A percentile compares a stretch with the other conserved stretches of the same genome.
phyloP scores from a whole-genome alignment of 495 filamentous ascomycete species.

The Talaromyces wortmannii region DNA sequence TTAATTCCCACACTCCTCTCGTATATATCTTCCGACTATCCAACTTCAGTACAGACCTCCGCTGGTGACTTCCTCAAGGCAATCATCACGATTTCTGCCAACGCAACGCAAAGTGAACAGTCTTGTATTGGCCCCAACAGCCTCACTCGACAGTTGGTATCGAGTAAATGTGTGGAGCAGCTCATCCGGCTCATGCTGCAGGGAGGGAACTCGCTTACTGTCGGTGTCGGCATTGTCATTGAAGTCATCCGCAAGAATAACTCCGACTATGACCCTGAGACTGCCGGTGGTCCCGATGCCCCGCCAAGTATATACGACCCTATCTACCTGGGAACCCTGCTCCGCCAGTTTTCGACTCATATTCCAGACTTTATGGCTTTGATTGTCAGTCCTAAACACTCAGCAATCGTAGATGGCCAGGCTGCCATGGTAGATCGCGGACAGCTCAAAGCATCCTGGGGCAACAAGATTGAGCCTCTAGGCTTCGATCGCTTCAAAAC shows the following conservation, averaged over 20 bases:
- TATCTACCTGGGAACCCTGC: slow-evolving; percentile 91
- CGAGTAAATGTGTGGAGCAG: slow-evolving; percentile 69
- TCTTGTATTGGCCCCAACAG: slow-evolving; percentile 98
- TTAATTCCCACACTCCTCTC: slow-evolving; percentile 85
- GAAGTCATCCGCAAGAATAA: slow-evolving; percentile 99
- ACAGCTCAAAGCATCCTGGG: slow-evolving; percentile 78
- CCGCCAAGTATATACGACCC: slow-evolving; percentile 81
- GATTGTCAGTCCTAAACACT: slow-evolving; percentile 60
- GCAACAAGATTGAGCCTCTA: slow-evolving; percentile 83
- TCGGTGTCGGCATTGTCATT: slow-evolving; percentile 95
- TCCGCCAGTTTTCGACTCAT: slow-evolving; percentile 81
- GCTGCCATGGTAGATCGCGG: slow-evolving; percentile 53
- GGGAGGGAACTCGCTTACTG: slow-evolving; percentile 90
- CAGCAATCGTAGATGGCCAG: slow-evolving; percentile 51
- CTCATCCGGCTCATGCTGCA: slow-evolving; percentile 87
- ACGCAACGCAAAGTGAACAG: slow-evolving; percentile 95
- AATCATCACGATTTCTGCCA: slow-evolving; percentile 97
- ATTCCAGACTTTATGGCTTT: slow-evolving; percentile 96
- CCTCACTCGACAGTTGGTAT: slow-evolving; percentile 93
- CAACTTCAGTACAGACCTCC: slow-evolving; percentile 85
- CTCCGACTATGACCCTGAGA: slow-evolving; percentile 95
- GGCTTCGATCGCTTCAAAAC: slow-evolving; percentile 99
- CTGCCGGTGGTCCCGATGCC: slow-evolving; percentile 66
- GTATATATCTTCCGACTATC: slow-evolving; percentile 76
- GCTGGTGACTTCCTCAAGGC: slow-evolving; percentile 98